Percentiles rank a stretch among this genome's conserved stretches.
Evolutionary conservation across 176 grass and related monocot genomes (phyloP).

Genomic region (Carex parvula): DNA sequence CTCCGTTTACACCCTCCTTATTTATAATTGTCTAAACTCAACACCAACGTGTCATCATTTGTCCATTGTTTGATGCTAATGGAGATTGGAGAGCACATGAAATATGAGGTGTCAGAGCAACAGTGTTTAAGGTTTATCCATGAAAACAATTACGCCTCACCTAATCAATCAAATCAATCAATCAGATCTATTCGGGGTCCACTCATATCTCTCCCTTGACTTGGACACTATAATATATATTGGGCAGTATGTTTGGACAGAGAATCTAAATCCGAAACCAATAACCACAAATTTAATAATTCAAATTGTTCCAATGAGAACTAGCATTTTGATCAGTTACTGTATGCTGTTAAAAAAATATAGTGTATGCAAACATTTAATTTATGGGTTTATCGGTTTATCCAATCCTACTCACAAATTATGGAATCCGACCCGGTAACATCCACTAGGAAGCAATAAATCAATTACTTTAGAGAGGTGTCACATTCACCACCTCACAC

Average conservation of each 20-base stretch:
- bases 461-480: background rate
- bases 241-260: background rate
- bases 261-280: background rate
- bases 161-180: conserved; percentile 17
- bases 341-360: too few species aligned
- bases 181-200: conserved; percentile 2
- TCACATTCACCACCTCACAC: conserved; percentile 3
- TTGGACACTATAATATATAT: background rate
- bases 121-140: conserved; percentile 3
- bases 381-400: background rate
- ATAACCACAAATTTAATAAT: background rate
- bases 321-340: background rate
- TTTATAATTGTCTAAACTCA: background rate
- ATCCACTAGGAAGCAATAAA: conserved; percentile 10
- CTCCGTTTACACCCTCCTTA: too few species aligned
- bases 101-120: background rate
- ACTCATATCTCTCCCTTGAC: conserved; percentile 14
- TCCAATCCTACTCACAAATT: background rate
- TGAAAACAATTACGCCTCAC: background rate
- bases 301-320: background rate
- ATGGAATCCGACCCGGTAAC: background rate
- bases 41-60: background rate
- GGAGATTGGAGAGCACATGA: background rate
- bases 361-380: too few species aligned
- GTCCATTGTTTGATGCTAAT: background rate